These are phyloP conservation scores for Chlamydomonas reinhardtii DNA, from an alignment of 163 green algal genomes.

Conservation along the genomic window DNA sequence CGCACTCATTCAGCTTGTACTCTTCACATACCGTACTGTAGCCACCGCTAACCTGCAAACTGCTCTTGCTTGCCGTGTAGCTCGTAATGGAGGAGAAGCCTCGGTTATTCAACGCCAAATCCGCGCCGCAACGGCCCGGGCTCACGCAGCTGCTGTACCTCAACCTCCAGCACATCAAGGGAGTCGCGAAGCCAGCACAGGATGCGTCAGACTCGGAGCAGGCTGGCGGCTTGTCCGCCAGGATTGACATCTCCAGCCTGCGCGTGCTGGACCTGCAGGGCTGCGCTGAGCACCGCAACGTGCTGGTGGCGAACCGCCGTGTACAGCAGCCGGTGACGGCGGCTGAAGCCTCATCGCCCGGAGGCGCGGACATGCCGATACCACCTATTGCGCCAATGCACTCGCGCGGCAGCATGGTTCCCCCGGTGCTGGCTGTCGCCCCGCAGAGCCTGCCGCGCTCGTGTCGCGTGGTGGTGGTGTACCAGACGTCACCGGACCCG, in stretches of 20 bases:
- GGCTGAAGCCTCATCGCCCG: too few species aligned
- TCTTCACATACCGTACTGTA: too few species aligned
- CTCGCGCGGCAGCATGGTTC: neutral
- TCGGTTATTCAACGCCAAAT: neutral
- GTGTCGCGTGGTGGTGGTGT: neutral
- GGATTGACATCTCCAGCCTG: conserved; percentile 2
- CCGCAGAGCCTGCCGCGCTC: neutral
- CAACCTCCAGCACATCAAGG: neutral
- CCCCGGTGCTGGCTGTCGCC: too few species aligned
- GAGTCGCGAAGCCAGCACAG: neutral
- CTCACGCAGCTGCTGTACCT: conserved; percentile 25
- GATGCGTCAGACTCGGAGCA: neutral
- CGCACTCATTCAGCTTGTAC: too few species aligned
- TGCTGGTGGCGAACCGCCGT: conserved; percentile 48
- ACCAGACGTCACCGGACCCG: neutral
- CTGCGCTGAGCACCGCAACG: conserved; percentile 62
- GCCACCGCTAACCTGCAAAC: neutral
- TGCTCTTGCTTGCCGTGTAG: neutral
- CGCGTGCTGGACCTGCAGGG: conserved; percentile 56
- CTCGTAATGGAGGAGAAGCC: conserved; percentile 42
- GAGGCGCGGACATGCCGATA: neutral
- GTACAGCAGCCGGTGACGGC: neutral
- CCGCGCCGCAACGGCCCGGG: neutral
- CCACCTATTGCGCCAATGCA: neutral
- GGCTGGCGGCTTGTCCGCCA: neutral